A percentile compares a stretch with the other conserved stretches of the same genome.
These are phyloP conservation scores for Alternaria ethzedia DNA, from an alignment of 2,329 filamentous ascomycete genomes.

Conservation along the genomic window DNA sequence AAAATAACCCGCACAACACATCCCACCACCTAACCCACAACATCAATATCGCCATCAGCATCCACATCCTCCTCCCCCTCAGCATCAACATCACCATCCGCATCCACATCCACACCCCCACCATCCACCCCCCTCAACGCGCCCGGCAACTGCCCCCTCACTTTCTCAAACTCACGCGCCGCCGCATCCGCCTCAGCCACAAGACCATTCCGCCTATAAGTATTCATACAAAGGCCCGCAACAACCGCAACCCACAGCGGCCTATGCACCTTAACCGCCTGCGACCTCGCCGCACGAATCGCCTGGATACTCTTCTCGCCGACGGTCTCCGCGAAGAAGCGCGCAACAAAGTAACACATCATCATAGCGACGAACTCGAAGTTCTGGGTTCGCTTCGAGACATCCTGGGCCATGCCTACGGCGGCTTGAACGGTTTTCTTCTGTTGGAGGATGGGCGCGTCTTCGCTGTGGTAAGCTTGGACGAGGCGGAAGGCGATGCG, in stretches of 20 bases:
- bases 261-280: slow-evolving; percentile 30
- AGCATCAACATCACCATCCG: slow-evolving; percentile 29
- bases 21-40: not conserved
- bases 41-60: not conserved
- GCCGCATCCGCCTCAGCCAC: slow-evolving; percentile 33
- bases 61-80: not conserved
- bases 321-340: slow-evolving; percentile 81
- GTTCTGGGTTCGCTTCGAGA: slow-evolving; percentile 73
- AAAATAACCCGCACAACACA: too few relatives aligned
- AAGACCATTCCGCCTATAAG: slow-evolving; percentile 35
- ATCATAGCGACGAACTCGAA: slow-evolving; percentile 82
- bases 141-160: slow-evolving; percentile 31
- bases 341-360: slow-evolving; percentile 82
- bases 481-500: slow-evolving; percentile 79
- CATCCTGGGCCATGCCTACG: slow-evolving; percentile 64
- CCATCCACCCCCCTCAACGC: slow-evolving; percentile 26
- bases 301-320: slow-evolving; percentile 65
- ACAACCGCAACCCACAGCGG: slow-evolving; percentile 42
- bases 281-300: slow-evolving; percentile 36
- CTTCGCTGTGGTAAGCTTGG: slow-evolving; percentile 67
- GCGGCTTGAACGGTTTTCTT: slow-evolving; percentile 75
- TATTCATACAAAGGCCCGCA: slow-evolving; percentile 38
- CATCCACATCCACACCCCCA: slow-evolving; percentile 24
- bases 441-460: slow-evolving; percentile 72
- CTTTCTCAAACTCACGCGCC: slow-evolving; percentile 25